A percentile compares a stretch with the other conserved stretches of the same genome.
Evolutionary conservation across 208 protist species (phyloP).

Genomic region (Trypanosoma theileri): DNA sequence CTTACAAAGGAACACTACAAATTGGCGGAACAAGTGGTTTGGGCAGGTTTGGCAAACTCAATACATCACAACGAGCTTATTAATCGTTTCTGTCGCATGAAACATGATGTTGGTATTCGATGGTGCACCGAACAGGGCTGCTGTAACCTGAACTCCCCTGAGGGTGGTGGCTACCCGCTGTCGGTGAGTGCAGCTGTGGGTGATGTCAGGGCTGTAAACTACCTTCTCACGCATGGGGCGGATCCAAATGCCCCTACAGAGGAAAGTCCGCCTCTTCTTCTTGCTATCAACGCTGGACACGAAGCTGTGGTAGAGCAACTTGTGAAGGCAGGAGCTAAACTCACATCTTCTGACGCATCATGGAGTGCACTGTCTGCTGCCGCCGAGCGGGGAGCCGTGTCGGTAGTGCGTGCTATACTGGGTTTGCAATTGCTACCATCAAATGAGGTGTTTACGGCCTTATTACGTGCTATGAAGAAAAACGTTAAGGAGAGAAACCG

Average conservation of each 20-base stretch:
- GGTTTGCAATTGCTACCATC: constrained; percentile 29
- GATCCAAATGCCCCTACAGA: constrained; percentile 36
- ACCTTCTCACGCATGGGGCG: constrained; percentile 42
- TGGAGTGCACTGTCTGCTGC: constrained; percentile 58
- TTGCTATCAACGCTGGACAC: constrained; percentile 44
- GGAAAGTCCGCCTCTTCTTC: constrained; percentile 29
- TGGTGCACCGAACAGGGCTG: constrained; percentile 61
- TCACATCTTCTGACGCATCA: constrained; percentile 30
- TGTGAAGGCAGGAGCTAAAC: constrained; percentile 36
- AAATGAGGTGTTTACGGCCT: constrained; percentile 38
- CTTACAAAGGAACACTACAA: constrained; percentile 36
- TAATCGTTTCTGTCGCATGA: constrained; percentile 41
- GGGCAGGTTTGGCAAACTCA: constrained; percentile 19
- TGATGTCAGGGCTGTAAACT: constrained; percentile 40
- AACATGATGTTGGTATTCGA: constrained; percentile 37
- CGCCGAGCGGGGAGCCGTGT: constrained; percentile 35
- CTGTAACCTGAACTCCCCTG: constrained; percentile 35
- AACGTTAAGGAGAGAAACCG: constrained; percentile 17
- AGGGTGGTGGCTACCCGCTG: constrained; percentile 32
- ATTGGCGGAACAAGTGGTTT: constrained; percentile 37
- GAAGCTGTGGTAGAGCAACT: constrained; percentile 43
- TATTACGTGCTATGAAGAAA: constrained; percentile 38
- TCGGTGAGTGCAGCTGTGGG: constrained; percentile 43
- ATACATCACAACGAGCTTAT: constrained; percentile 51
- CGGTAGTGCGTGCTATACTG: constrained; percentile 50